Conservation (phyloP, 1,284 basidiomycete species). For the Tilletia indica region DNA sequence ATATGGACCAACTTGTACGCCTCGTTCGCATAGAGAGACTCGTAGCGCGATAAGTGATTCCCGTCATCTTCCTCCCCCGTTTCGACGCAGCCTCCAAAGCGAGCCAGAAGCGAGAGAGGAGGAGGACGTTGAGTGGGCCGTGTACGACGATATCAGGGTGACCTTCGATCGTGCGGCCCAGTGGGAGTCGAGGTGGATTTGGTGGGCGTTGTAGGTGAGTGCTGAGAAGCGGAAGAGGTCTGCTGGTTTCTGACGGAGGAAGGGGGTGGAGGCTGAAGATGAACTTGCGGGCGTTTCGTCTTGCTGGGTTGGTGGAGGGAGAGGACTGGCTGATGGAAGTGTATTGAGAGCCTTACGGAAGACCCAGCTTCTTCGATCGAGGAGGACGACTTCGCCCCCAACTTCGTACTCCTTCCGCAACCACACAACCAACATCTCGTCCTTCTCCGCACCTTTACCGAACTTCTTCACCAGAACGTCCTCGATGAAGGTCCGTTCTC, state of each 20-base stretch:
- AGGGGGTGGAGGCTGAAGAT: neutral
- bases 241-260: constrained; percentile 21
- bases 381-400: neutral
- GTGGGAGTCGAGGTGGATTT: constrained; percentile 45
- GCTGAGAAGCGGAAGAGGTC: constrained; percentile 52
- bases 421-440: constrained; percentile 27
- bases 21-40: neutral
- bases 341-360: constrained; percentile 7
- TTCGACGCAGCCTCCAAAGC: neutral
- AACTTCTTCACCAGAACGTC: constrained; percentile 20
- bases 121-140: constrained; percentile 39
- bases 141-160: constrained; percentile 31
- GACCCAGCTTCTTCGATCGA: constrained; percentile 24
- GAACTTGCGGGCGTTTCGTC: no score
- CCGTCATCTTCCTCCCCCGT: neutral
- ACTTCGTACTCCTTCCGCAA: constrained; percentile 22
- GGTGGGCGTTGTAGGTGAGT: constrained; percentile 49
- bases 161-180: constrained; percentile 47
- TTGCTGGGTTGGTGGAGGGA: constrained; percentile 25
- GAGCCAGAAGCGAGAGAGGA: constrained; percentile 30
- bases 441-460: neutral
- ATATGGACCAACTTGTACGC: neutral
- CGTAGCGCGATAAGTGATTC: neutral
- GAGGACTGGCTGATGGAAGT: neutral
- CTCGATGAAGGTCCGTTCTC: constrained; percentile 23